Conservation (phyloP, 768 basidiomycete species). For the Russula sp. region DNA sequence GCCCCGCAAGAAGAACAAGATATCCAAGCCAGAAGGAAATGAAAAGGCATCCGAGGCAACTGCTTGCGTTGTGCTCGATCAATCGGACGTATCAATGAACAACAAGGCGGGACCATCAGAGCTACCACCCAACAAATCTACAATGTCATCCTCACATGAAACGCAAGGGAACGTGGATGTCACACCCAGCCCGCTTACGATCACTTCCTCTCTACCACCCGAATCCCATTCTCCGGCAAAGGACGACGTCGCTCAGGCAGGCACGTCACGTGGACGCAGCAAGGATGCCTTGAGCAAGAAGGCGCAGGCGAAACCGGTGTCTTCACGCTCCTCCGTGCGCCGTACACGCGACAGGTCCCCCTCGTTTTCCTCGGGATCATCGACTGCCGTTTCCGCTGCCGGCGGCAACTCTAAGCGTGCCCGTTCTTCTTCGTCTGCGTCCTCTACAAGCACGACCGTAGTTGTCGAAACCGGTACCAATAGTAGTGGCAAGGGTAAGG, state of each 20-base stretch:
- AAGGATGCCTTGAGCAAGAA: conserved; percentile 21
- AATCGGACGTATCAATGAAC: neutral
- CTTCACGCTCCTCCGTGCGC: conserved; percentile 23
- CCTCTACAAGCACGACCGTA: conserved; percentile 24
- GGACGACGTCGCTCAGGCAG: conserved; percentile 13
- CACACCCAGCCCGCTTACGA: conserved; percentile 28
- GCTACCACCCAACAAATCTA: neutral
- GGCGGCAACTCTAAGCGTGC: conserved; percentile 22
- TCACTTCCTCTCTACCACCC: conserved; percentile 23
- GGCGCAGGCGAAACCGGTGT: neutral
- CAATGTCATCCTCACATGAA: conserved; percentile 2
- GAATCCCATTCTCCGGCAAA: conserved; percentile 11
- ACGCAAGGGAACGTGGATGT: conserved; percentile 12
- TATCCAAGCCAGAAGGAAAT: conserved; percentile 10
- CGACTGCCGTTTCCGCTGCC: conserved; percentile 26
- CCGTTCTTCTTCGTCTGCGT: conserved; percentile 29
- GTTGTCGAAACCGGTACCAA: neutral
- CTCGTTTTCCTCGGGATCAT: conserved; percentile 27
- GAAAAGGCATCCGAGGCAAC: conserved; percentile 16
- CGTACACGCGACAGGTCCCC: conserved; percentile 18
- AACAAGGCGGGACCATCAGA: conserved; percentile 14
- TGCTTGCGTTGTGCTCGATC: neutral
- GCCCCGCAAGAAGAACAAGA: conserved; percentile 25
- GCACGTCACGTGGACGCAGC: conserved; percentile 15
- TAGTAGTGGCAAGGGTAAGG: conserved; percentile 18